Base-by-base conservation (phyloP, 2,329 filamentous ascomycete genomes). In the Domatiomyces globalis region DNA sequence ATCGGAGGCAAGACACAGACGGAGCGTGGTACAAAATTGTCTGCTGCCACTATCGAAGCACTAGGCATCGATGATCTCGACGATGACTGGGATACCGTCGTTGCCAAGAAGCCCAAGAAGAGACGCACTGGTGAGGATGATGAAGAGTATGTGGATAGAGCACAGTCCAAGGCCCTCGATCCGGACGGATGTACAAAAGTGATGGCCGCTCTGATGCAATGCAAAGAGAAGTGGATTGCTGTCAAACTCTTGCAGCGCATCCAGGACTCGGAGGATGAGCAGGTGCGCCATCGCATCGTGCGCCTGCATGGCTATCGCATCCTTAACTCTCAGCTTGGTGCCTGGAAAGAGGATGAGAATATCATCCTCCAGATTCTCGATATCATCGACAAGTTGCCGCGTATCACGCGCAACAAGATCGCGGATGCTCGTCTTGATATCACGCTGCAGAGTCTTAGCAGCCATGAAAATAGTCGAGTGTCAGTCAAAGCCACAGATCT, bases 181-280 rank as follows among this genome's bases (percentile, higher is more conserved):
- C 86, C 92, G 62, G 80, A 84, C 53, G 87, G 85, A 56, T 87
- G 94, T 55, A 87, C 84, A 62, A 94, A 94, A 69, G 87, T 95
- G 67, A 95, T 95, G 87, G 89, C 90, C 20, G 84, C 88, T 49
- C 79, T 98, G 53, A 89, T 95, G 81, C 90, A 95, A 67, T 95
- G 87, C 75, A 94, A 95, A 69, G 92, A 98, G 74, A 95, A 95
- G 69, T 98, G 92, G 92, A 95, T 98, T 67, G 88, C 87, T 2
- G 88, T 95, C 69, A 96, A 96, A 70, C 74, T 98, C 51, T 78
- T 98, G 54, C 79, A 83, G 59, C 89, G 92, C 49, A 88, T 98
- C 56, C 87, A 95, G 67, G 78, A 79, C 43, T 89, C 85, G 64
- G 79, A 90, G 47, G 88, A 95, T 60, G 87, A 95, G 63, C 81